These are phyloP conservation scores for Beauveria brongniartii DNA, from an alignment of 2,329 filamentous ascomycete genomes.

Conservation along the genomic window DNA sequence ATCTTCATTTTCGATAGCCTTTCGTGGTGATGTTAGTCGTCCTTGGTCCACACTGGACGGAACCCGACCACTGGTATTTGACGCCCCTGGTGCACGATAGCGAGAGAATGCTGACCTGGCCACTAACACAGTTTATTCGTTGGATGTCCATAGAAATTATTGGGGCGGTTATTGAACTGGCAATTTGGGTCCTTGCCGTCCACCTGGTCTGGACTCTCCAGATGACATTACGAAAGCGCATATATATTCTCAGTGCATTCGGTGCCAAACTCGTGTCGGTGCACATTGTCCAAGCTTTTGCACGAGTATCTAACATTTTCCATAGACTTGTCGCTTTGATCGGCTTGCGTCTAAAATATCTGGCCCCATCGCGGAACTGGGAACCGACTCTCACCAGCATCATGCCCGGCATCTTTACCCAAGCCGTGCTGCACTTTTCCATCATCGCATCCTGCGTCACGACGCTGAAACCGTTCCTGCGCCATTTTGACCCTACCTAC, in stretches of 20 bases:
- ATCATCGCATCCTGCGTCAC: constrained; percentile 10
- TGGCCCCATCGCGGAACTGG: background rate
- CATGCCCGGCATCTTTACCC: constrained; percentile 1
- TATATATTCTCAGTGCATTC: constrained; percentile 7
- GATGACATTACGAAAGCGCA: constrained; percentile 7
- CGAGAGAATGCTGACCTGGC: background rate
- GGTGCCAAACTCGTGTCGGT: constrained; percentile 5
- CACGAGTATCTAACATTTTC: background rate
- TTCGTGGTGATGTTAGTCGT: background rate
- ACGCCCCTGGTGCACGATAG: background rate
- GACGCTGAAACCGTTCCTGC: constrained; percentile 10
- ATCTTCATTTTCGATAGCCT: background rate
- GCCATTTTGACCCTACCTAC: constrained; percentile 12
- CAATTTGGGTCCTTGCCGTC: background rate
- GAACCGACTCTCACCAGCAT: constrained; percentile 4
- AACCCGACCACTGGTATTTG: background rate
- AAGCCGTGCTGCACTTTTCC: constrained; percentile 6
- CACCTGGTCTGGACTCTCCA: constrained; percentile 8
- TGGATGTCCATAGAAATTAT: constrained; percentile 1
- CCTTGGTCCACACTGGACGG: constrained; percentile 8
- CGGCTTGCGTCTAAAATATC: background rate
- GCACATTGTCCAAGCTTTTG: background rate
- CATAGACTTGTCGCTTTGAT: background rate
- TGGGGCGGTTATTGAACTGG: background rate
- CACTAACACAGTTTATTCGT: background rate